Conservation (phyloP, 306 rosid species). For the Cicer pinnatifidum region DNA sequence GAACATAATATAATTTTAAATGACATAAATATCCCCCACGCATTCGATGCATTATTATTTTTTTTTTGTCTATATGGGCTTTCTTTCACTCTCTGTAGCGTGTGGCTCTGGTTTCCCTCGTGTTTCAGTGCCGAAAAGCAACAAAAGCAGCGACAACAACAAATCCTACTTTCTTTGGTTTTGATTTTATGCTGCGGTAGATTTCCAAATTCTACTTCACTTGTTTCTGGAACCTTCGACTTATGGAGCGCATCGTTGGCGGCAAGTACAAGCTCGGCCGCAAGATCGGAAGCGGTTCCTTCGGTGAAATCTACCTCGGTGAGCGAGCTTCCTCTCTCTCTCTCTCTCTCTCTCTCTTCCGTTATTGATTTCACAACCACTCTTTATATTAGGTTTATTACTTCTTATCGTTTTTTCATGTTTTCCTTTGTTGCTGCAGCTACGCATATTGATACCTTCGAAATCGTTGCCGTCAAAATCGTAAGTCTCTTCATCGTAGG, state of each 20-base stretch:
- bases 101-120: slow-evolving; percentile 30
- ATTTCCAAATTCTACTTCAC: slow-evolving; percentile 36
- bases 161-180: not conserved
- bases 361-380: not conserved
- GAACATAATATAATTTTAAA: no score
- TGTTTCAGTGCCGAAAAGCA: not conserved
- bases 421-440: slow-evolving; percentile 57
- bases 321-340: not conserved
- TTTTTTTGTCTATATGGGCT: slow-evolving; percentile 31
- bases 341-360: not conserved
- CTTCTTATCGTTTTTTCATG: slow-evolving; percentile 36
- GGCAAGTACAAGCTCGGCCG: slow-evolving; percentile 90
- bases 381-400: not conserved
- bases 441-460: slow-evolving; percentile 81
- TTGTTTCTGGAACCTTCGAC: slow-evolving; percentile 28
- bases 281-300: slow-evolving; percentile 98
- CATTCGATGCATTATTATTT: not conserved
- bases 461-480: slow-evolving; percentile 89
- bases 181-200: slow-evolving; percentile 44
- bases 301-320: slow-evolving; percentile 96
- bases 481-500: slow-evolving; percentile 54
- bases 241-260: slow-evolving; percentile 89
- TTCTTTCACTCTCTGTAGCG: not conserved
- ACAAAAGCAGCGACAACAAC: not conserved
- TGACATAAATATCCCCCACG: slow-evolving; percentile 39